Conservation (phyloP, 1,284 basidiomycete genomes). For the Microstroma glucosiphilum region DNA sequence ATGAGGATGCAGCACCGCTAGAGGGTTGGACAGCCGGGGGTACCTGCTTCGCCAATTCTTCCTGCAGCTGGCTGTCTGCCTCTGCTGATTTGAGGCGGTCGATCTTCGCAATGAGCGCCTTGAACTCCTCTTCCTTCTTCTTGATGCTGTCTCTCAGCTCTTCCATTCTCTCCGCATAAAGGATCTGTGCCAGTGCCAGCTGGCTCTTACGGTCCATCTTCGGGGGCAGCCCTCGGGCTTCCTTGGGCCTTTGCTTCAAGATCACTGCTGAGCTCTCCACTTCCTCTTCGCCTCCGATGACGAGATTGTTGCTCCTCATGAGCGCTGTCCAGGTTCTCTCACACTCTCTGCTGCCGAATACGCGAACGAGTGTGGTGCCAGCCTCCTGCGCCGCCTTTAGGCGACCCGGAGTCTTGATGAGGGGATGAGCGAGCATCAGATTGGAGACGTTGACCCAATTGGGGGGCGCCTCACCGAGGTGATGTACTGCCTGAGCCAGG, state of each 20-base stretch:
- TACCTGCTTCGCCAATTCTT: neutral
- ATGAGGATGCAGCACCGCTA: conserved; percentile 11
- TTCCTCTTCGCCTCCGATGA: neutral
- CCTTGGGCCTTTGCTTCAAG: conserved; percentile 21
- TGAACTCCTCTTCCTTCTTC: conserved; percentile 35
- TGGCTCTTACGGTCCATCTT: conserved; percentile 28
- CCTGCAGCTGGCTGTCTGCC: conserved; percentile 20
- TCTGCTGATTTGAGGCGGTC: conserved; percentile 29
- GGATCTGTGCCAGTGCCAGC: conserved; percentile 37
- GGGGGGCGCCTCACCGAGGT: conserved; percentile 35
- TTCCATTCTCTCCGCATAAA: conserved; percentile 41
- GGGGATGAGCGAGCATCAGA: conserved; percentile 34
- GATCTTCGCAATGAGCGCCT: conserved; percentile 23
- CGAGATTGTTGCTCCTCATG: conserved; percentile 31
- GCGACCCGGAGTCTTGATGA: conserved; percentile 23
- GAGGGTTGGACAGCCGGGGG: conserved; percentile 8
- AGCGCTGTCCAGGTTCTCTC: conserved; percentile 36
- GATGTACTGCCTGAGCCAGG: conserved; percentile 43
- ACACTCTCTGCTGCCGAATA: conserved; percentile 40
- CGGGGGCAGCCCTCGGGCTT: conserved; percentile 26
- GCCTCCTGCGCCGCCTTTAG: conserved; percentile 30
- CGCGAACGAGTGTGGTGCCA: conserved; percentile 30
- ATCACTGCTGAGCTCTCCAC: conserved; percentile 1
- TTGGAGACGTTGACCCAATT: conserved; percentile 37
- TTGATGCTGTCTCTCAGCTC: conserved; percentile 34